Base-by-base conservation (phyloP, 257 asterid species). In the Nicotiana obtusifolia region DNA sequence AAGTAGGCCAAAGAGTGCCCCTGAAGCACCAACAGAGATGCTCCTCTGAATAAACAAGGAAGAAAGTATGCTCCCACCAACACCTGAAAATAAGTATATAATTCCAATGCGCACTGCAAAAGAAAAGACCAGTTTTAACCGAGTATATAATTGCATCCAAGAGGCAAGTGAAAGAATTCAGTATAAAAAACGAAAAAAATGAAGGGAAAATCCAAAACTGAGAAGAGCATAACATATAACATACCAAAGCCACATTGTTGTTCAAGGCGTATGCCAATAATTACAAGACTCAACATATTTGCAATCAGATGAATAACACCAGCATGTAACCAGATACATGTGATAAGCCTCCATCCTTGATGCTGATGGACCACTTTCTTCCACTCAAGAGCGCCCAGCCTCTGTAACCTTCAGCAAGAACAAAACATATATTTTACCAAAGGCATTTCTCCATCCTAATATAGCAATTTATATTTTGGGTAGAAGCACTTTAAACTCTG, bases 1-100 rank as follows among this genome's bases (percentile, higher is more conserved):
- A 61, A 95, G 97, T 87, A 95, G 96, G 56, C 99, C 99, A 73
- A 94, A 94, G 47, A 95, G 95, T 49, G 99, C 97, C 35, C 99
- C 98, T 13, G 99, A 95, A 81, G 99, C 97, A 82, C 99, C 99
- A 53, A 93, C 99, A 17, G 97, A 89, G 14, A 92, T 87, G 49
- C 87, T 80, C 65, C 86, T 85, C 64, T 80, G 91, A 76, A 94
- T 87, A 82, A 95, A 92, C 53, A 94, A 87, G 16, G 97, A 87
- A 35, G 97, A 94, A 19, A 95, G 81, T 33, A 94, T 28, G 79
- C 97, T 93, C 80, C 99, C 99, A 7, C 98, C 98, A 67, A 93
- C 84, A 71, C 99, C 99, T 3, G 98, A 91, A 35, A 93, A 20
- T 7, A 95, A 83, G 77, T 95, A 95, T 80, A 95, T 90, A 49